Percentiles rank a stretch among this genome's conserved stretches.
phyloP scores from a whole-genome alignment of 2,329 filamentous ascomycete species.

The Fusarium domesticum region DNA sequence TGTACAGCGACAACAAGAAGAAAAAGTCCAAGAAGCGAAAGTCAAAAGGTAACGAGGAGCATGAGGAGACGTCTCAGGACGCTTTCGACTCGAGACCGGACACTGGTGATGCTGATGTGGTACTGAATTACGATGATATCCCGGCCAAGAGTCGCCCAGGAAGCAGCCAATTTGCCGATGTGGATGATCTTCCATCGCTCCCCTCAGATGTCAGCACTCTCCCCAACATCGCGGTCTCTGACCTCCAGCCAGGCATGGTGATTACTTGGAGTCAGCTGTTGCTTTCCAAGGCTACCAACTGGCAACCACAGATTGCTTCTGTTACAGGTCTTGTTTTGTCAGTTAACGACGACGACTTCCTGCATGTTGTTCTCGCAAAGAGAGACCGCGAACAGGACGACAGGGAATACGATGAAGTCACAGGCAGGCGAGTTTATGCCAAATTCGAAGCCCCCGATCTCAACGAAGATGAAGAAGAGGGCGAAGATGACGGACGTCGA shows the following conservation, averaged over 20 bases:
- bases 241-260: slow-evolving; percentile 57
- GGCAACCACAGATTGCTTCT: slow-evolving; percentile 61
- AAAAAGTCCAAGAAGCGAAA: slow-evolving; percentile 41
- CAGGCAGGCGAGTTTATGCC: slow-evolving; percentile 70
- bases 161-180: slow-evolving; percentile 45
- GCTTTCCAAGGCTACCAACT: slow-evolving; percentile 59
- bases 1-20: slow-evolving; percentile 34
- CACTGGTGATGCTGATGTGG: slow-evolving; percentile 29
- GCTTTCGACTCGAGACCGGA: slow-evolving; percentile 3
- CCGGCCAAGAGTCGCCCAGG: slow-evolving; percentile 33
- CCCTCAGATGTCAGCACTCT: slow-evolving; percentile 56
- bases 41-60: slow-evolving; percentile 15
- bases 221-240: slow-evolving; percentile 45
- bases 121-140: slow-evolving; percentile 41
- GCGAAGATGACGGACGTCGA: slow-evolving; percentile 61
- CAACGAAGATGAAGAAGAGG: slow-evolving; percentile 56
- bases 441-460: slow-evolving; percentile 72
- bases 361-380: slow-evolving; percentile 65
- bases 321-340: slow-evolving; percentile 66
- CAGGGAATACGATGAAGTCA: slow-evolving; percentile 60
- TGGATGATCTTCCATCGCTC: slow-evolving; percentile 61
- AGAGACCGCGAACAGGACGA: slow-evolving; percentile 61
- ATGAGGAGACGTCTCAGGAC: slow-evolving; percentile 7
- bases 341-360: slow-evolving; percentile 45
- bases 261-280: slow-evolving; percentile 66